phyloP scores from a whole-genome alignment of 352 stramenopile species.

The Phytopythium ostracodes region DNA sequence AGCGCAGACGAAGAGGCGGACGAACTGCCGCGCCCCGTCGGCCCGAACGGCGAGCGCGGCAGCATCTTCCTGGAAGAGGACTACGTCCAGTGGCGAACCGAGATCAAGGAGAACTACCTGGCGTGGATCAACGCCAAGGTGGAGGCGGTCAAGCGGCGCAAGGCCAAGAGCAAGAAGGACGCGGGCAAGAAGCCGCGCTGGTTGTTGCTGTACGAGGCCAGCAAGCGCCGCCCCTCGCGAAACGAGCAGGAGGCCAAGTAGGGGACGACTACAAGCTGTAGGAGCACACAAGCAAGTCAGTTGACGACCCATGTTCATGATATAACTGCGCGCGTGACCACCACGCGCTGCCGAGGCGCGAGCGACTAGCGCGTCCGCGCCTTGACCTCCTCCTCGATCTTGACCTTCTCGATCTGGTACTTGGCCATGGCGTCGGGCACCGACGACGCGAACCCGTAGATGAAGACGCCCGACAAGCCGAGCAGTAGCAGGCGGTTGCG shows the following conservation, averaged over 20 bases:
- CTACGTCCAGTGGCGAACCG: conserved; percentile 61
- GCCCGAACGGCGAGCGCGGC: conserved; percentile 4
- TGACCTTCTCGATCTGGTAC: conserved; percentile 60
- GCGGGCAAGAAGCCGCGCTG: conserved; percentile 60
- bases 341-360: too few relatives aligned
- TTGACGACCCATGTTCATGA: conserved; percentile 1
- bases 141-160: conserved; percentile 40
- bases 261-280: background rate
- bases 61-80: conserved; percentile 57
- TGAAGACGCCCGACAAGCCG: conserved; percentile 55
- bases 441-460: conserved; percentile 73
- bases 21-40: background rate
- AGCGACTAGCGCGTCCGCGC: conserved; percentile 16
- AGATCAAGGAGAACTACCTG: conserved; percentile 74
- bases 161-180: conserved; percentile 43
- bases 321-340: too few relatives aligned
- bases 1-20: conserved; percentile 11
- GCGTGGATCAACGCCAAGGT: conserved; percentile 65
- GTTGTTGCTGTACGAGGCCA: conserved; percentile 65
- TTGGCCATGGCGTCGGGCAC: conserved; percentile 60
- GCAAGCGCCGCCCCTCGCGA: conserved; percentile 22
- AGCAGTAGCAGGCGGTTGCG: conserved; percentile 59
- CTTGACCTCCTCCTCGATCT: conserved; percentile 44
- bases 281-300: background rate
- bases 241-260: conserved; percentile 16